Conservation (phyloP, 768 basidiomycete genomes). For the Tubosaeta sp. region DNA sequence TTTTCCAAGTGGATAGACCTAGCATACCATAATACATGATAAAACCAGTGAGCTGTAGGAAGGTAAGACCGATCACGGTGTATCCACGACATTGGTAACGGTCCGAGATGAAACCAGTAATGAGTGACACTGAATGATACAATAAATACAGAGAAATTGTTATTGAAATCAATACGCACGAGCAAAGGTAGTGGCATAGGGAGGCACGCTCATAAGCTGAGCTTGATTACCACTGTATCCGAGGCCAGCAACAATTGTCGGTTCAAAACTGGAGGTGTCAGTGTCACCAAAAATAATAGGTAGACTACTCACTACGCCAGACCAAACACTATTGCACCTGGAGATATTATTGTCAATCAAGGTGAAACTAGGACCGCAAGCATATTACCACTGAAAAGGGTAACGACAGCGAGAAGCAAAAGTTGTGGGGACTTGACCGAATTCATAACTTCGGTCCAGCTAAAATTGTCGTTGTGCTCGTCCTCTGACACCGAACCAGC, state of each 20-base stretch:
- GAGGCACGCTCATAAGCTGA: constrained; percentile 61
- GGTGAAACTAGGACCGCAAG: neutral
- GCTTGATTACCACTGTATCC: constrained; percentile 51
- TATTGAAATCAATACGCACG: constrained; percentile 28
- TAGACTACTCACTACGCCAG: constrained; percentile 22
- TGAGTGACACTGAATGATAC: constrained; percentile 25
- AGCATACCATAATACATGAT: no score
- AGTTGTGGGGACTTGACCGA: constrained; percentile 53
- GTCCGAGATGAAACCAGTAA: constrained; percentile 49
- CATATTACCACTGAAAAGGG: constrained; percentile 50
- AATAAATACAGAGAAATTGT: neutral
- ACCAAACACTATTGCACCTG: constrained; percentile 16
- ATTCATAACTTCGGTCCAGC: constrained; percentile 50
- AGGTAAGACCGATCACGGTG: constrained; percentile 39
- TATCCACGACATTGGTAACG: constrained; percentile 48
- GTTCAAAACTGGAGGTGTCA: constrained; percentile 55
- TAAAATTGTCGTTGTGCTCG: constrained; percentile 42
- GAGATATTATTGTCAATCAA: neutral
- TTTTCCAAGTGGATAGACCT: no score
- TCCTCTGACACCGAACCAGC: constrained; percentile 37
- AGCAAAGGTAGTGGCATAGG: constrained; percentile 46
- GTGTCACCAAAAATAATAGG: constrained; percentile 24
- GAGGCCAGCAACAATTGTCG: constrained; percentile 63
- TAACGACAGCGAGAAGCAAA: constrained; percentile 43
- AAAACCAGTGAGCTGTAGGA: constrained; percentile 31